Evolutionary conservation across 495 filamentous ascomycete species (phyloP).

Genomic region (Pyronema domesticum): DNA sequence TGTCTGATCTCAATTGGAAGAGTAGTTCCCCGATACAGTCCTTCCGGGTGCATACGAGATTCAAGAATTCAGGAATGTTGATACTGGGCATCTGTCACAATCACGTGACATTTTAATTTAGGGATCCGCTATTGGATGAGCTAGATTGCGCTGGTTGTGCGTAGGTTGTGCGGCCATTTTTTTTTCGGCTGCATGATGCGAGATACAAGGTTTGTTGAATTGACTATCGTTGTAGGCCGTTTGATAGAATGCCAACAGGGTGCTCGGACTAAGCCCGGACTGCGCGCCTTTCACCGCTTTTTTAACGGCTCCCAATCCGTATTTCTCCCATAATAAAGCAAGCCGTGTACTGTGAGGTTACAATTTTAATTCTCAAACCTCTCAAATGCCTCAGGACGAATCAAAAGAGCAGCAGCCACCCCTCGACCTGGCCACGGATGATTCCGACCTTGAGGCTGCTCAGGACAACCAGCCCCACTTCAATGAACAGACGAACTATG

Average conservation of each 20-base stretch:
- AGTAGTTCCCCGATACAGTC: no score
- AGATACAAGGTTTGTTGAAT: background rate
- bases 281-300: background rate
- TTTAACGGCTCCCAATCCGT: background rate
- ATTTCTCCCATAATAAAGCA: background rate
- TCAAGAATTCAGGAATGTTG: no score
- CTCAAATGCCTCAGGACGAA: background rate
- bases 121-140: background rate
- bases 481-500: conserved; percentile 40
- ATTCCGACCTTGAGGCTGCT: background rate
- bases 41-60: no score
- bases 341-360: background rate
- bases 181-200: background rate
- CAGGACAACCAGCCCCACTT: conserved; percentile 23
- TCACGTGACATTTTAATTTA: no score
- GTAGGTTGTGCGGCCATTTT: background rate
- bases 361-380: background rate
- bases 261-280: background rate
- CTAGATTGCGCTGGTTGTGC: background rate
- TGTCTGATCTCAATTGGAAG: no score
- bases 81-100: no score
- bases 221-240: background rate
- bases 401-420: conserved; percentile 5
- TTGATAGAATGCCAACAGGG: background rate
- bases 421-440: background rate